Evolutionary conservation across 2,329 filamentous ascomycete genomes (phyloP), one percentile per base, ranked within the genome.

Genomic region (Hymenoscyphus occultus): DNA sequence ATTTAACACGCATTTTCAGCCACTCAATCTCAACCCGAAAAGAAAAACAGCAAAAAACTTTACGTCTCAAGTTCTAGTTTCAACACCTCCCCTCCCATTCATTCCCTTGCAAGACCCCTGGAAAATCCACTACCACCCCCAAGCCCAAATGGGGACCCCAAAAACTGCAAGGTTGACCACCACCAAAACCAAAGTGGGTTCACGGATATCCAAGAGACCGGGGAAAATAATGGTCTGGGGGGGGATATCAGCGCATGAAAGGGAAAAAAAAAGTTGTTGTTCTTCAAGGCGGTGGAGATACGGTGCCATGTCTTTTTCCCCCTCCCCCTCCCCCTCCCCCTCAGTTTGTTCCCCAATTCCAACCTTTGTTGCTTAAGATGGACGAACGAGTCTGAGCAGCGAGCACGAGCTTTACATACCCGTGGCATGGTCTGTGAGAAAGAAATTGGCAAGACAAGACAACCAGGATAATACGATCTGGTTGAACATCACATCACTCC

Each of bases 151-250:
- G 19, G 48, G 9, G 19, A 10, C 19, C 35, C 35, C 35, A 10
- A 35, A 35, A 54, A 28, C 28, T 54, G 48, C 48, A 54, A 28
- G 32, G 39, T 13, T 12, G 35, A 6, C 35, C 31, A 16, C 59
- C 59, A 31, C 51, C 39, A 42, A 48, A 57, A 62, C 60, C 60
- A 35, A 62, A 40, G 60, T 62, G 60, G 60, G 57, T 62, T 62
- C 28, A 28, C 28, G 28, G 28, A 28, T 57, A 62, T 35, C 60
- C 60, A 62, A 19, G 32, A 62, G 10, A 28, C 60, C 60, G 60
- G 60, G 32, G 39, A 19, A 62, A 19, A 42, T 54, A 14, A 28
- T 28, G 28, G 28, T 42, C 59, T 42, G 40, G 42, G 59, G 40
- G 45, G 22, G 39, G 10, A 39, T 28, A 40, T 19, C 12, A 42